These are phyloP conservation scores for Eucalyptus sp. DNA, from an alignment of 345 rosid genomes.

Conservation along the genomic window DNA sequence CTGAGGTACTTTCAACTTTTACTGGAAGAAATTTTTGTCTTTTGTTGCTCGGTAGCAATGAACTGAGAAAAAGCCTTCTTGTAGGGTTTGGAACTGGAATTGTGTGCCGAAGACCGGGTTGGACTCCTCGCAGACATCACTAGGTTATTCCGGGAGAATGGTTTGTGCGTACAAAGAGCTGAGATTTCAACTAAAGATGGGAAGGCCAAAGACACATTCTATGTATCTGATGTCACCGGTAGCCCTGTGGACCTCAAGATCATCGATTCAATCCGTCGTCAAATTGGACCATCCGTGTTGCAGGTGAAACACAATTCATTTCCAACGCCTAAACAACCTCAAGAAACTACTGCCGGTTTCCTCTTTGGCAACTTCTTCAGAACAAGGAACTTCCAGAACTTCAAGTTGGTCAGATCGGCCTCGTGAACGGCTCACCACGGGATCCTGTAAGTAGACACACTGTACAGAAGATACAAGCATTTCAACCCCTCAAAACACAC, in stretches of 20 bases:
- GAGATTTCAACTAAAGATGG: constrained; percentile 37
- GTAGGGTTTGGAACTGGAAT: constrained; percentile 45
- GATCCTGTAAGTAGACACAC: neutral
- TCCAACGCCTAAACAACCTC: constrained; percentile 10
- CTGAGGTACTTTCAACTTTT: constrained; percentile 6
- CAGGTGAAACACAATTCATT: constrained; percentile 24
- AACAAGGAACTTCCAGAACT: constrained; percentile 27
- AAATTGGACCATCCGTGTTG: constrained; percentile 31
- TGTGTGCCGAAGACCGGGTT: constrained; percentile 32
- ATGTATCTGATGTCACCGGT: constrained; percentile 40
- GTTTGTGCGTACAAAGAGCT: constrained; percentile 41
- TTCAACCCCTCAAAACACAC: neutral
- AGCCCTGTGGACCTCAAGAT: constrained; percentile 32
- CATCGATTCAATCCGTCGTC: constrained; percentile 27
- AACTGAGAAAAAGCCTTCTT: neutral
- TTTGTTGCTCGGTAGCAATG: neutral
- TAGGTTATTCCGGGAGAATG: constrained; percentile 43
- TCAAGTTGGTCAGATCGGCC: constrained; percentile 31
- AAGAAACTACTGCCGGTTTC: constrained; percentile 24
- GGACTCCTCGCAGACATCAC: constrained; percentile 51
- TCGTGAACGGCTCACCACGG: neutral
- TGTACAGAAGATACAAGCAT: neutral
- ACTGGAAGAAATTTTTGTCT: neutral
- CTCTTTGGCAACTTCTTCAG: constrained; percentile 35
- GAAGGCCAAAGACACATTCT: constrained; percentile 38